Percentiles rank a stretch among this genome's conserved stretches.
phyloP scores from a whole-genome alignment of 306 rosid species.

The Cucurbita ficifolia region DNA sequence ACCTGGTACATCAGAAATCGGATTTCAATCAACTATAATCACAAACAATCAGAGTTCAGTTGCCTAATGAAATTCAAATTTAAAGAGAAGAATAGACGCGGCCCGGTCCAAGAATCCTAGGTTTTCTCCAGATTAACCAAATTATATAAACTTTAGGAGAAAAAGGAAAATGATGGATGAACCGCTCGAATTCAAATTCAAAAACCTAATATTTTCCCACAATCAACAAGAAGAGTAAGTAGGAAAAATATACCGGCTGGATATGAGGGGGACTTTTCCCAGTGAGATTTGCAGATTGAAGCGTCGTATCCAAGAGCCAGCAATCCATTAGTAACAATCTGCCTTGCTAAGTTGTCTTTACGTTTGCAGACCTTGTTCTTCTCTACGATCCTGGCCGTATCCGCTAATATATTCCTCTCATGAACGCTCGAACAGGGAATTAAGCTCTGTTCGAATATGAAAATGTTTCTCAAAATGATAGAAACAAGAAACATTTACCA shows the following conservation, averaged over 20 bases:
- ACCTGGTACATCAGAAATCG: slow-evolving; percentile 26
- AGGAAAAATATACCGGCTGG: slow-evolving; percentile 42
- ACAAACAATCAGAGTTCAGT: neutral
- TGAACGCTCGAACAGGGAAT: slow-evolving; percentile 32
- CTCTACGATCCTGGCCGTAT: slow-evolving; percentile 61
- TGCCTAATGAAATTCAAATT: neutral
- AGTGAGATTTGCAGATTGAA: slow-evolving; percentile 68
- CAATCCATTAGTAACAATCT: slow-evolving; percentile 29
- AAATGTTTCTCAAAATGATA: neutral
- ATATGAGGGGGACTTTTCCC: slow-evolving; percentile 55
- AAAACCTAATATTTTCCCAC: neutral
- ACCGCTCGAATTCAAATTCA: neutral
- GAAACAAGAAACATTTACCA: neutral
- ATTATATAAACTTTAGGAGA: neutral
- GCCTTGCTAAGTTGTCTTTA: slow-evolving; percentile 43
- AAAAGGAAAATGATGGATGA: neutral
- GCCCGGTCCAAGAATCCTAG: neutral
- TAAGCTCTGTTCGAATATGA: slow-evolving; percentile 29
- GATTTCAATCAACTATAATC: neutral
- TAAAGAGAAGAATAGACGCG: neutral
- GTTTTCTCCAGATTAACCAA: neutral
- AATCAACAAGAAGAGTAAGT: neutral
- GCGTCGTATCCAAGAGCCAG: slow-evolving; percentile 69
- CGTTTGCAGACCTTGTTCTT: slow-evolving; percentile 53
- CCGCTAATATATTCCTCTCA: slow-evolving; percentile 66